Percentiles rank a stretch among this genome's conserved stretches.
Evolutionary conservation across 78 protist genomes (phyloP).

Genomic region (Chrysochromulina parva): DNA sequence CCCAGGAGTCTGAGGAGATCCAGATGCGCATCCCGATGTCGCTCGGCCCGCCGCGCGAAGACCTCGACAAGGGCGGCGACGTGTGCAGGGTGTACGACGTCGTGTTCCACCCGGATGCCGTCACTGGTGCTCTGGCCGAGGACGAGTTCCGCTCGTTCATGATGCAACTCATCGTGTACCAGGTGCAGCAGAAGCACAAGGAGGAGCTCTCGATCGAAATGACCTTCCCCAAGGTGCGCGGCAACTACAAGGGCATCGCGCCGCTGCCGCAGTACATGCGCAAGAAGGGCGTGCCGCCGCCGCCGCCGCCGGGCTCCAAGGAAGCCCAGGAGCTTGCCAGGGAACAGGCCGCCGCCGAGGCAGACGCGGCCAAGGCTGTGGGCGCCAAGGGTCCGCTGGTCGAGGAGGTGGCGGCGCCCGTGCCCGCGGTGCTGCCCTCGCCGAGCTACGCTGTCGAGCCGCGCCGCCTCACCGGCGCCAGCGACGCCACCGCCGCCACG

Average conservation of each 20-base stretch:
- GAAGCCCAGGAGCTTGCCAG: too few species aligned
- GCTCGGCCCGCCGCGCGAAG: slow-evolving; percentile 30
- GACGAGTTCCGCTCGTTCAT: not conserved
- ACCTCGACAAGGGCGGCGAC: not conserved
- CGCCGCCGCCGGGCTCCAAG: too few species aligned
- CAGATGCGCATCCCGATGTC: not conserved
- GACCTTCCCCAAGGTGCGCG: not conserved
- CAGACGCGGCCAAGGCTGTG: too few species aligned
- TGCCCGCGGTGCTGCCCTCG: too few species aligned
- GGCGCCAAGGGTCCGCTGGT: too few species aligned
- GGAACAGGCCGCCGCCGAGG: too few species aligned
- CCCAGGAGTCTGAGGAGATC: not conserved
- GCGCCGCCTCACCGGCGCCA: too few species aligned
- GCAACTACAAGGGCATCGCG: not conserved
- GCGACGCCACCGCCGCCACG: too few species aligned
- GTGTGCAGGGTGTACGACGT: slow-evolving; percentile 21
- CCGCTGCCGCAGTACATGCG: slow-evolving; percentile 36
- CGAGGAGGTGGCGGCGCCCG: too few species aligned
- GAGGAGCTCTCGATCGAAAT: not conserved
- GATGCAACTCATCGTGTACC: not conserved
- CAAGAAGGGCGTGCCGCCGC: not conserved
- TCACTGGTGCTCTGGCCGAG: not conserved
- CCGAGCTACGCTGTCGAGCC: too few species aligned
- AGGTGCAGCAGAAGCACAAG: not conserved
- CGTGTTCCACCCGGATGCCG: slow-evolving; percentile 2